These are phyloP conservation scores for Besnoitia besnoiti DNA, from an alignment of 169 alveolate species.

Conservation along the genomic window DNA sequence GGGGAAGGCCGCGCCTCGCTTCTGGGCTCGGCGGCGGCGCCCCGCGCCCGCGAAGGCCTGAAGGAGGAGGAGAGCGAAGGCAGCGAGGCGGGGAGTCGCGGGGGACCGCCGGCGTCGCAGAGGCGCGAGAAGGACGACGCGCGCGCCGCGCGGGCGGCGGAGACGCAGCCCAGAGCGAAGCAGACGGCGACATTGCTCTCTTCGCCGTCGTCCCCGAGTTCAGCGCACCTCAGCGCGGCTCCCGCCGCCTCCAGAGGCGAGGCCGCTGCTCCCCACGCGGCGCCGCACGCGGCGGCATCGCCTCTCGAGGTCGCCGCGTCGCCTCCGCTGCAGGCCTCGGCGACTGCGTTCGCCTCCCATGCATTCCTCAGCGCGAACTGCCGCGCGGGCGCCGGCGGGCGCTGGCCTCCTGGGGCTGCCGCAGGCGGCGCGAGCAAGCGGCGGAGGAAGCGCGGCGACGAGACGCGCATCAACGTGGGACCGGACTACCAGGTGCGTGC, in stretches of 20 bases:
- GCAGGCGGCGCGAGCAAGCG: neutral
- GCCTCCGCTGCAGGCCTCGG: neutral
- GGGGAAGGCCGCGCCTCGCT: too few relatives aligned
- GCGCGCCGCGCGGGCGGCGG: too few relatives aligned
- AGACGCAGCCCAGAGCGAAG: neutral
- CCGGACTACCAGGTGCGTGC: slow-evolving; percentile 36
- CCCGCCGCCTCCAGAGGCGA: neutral
- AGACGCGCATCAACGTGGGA: slow-evolving; percentile 28
- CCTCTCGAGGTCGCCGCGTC: neutral
- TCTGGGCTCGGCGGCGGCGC: too few relatives aligned
- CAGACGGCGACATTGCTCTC: neutral
- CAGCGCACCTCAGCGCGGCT: neutral
- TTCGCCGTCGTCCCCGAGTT: neutral
- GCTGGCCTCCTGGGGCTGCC: neutral
- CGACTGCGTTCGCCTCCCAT: neutral
- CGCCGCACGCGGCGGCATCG: neutral
- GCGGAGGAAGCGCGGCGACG: neutral
- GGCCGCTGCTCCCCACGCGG: neutral
- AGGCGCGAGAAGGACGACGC: neutral
- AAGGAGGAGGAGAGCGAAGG: neutral
- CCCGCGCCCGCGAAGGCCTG: too few relatives aligned
- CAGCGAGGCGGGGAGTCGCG: neutral
- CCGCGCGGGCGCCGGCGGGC: neutral
- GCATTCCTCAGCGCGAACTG: neutral
- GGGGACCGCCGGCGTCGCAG: neutral